Conservation (phyloP, 1,284 basidiomycete species). For the Boletellus sp. region DNA sequence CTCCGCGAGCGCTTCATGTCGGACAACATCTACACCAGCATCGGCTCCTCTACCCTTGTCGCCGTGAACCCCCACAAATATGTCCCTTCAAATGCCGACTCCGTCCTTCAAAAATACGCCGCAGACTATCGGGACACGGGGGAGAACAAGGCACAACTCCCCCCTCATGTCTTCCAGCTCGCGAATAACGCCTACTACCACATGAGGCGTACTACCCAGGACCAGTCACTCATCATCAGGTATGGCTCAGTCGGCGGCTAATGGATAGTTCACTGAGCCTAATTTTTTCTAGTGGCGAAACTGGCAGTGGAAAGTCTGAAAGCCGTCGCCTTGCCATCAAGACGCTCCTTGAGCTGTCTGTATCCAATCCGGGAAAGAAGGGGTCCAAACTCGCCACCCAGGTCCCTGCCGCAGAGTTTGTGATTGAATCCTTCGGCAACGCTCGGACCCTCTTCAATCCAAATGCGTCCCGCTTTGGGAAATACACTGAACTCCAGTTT, state of each 20-base stretch:
- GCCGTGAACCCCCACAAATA: constrained; percentile 90
- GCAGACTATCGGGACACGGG: constrained; percentile 66
- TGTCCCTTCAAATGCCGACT: constrained; percentile 76
- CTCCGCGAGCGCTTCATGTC: constrained; percentile 84
- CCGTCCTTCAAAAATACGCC: constrained; percentile 79
- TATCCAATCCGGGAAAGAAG: constrained; percentile 90
- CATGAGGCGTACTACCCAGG: constrained; percentile 91
- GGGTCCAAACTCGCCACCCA: constrained; percentile 83
- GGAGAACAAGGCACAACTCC: constrained; percentile 49
- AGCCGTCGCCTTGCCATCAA: constrained; percentile 88
- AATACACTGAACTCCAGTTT: constrained; percentile 94
- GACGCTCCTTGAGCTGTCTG: constrained; percentile 83
- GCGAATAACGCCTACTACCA: constrained; percentile 94
- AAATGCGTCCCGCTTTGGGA: constrained; percentile 89
- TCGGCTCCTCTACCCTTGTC: constrained; percentile 71
- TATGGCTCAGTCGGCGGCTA: constrained; percentile 36
- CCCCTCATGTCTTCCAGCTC: constrained; percentile 86
- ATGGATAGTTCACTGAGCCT: not conserved
- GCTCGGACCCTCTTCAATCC: constrained; percentile 87
- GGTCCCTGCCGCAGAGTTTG: constrained; percentile 91
- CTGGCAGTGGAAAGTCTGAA: constrained; percentile 92
- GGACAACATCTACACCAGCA: constrained; percentile 76
- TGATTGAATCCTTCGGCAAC: constrained; percentile 90
- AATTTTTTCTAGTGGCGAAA: constrained; percentile 68
- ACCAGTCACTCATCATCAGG: constrained; percentile 86